Evolutionary conservation across 108 stramenopile species (phyloP), one percentile per base, ranked within the genome.

Genomic region (Nitzschia palea): DNA sequence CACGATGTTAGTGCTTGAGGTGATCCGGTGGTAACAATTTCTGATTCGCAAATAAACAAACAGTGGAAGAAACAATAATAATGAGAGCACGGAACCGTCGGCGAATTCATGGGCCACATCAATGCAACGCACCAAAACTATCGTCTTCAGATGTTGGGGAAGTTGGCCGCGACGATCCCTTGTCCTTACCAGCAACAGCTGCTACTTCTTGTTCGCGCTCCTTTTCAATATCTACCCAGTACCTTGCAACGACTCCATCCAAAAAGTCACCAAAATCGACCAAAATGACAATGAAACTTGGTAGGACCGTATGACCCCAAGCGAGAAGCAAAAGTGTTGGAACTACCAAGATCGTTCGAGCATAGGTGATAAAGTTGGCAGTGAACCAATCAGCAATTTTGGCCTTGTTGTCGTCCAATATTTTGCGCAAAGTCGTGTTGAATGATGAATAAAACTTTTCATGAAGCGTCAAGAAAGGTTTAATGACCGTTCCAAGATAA

Each of bases 191-290:
- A n/a, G 40, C 45, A 22, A 34, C 74, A 52, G 32, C 1, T 52
- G 12, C n/a, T n/a, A n/a, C n/a, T 45, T 36, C 42, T 3, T 63
- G 55, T 17, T 53, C 54, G 35, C 52, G 44, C 53, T 72, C 55
- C 58, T 71, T 71, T 45, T 54, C 68, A 23, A 45, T 27, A 42
- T 80, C 80, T 1, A 74, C 40, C 84, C 80, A 85, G 44, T 50
- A 85, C n/a, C 74, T 51, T 2, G 78, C 84, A 26, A 82, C 73
- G 22, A 85, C 80, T 4, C 79, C 80, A 56, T 80, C 78, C 29
- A 85, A 57, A 50, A 80, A 81, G 44, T 82, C 84, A n/a, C 78
- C 80, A 50, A 85, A 85, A 43, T 82, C 80, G 2, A 82, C 80
- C 29, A 79, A n/a, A n/a, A 85, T 8, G 26, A 85, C 77, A 15